These are phyloP conservation scores for Ustilago curta DNA, from an alignment of 1,284 basidiomycete species.

Conservation along the genomic window DNA sequence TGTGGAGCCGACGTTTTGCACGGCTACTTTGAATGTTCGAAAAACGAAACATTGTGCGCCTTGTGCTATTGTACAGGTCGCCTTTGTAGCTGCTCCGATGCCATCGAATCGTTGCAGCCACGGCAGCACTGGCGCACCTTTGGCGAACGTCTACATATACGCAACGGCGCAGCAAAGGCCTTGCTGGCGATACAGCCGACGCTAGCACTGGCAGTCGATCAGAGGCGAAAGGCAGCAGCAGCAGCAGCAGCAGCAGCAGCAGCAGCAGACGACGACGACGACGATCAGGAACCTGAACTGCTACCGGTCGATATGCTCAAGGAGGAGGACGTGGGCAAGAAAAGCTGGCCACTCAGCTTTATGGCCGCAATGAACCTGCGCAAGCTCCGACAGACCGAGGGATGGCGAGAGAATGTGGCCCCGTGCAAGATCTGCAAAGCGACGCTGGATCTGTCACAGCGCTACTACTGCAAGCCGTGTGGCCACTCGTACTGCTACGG, in stretches of 20 bases:
- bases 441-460: constrained; percentile 21
- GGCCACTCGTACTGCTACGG: constrained; percentile 43
- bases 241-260: too few species aligned
- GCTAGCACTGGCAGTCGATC: constrained; percentile 2
- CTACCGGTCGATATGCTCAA: constrained; percentile 14
- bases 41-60: constrained; percentile 38
- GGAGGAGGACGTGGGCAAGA: constrained; percentile 21
- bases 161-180: constrained; percentile 25
- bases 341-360: constrained; percentile 40
- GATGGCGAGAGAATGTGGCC: constrained; percentile 13
- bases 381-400: constrained; percentile 22
- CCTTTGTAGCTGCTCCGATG: constrained; percentile 34
- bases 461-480: constrained; percentile 45
- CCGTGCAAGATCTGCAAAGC: constrained; percentile 47
- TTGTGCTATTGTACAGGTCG: constrained; percentile 47
- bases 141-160: constrained; percentile 33
- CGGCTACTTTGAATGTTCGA: constrained; percentile 44
- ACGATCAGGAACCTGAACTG: constrained; percentile 12
- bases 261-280: constrained; percentile 2
- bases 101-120: constrained; percentile 22
- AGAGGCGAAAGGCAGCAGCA: background rate
- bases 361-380: constrained; percentile 40
- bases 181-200: constrained; percentile 17
- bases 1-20: constrained; percentile 45
- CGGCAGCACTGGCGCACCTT: constrained; percentile 39